Evolutionary conservation across 257 asterid species (phyloP), one percentile per base, ranked within the genome.

Genomic region (Nicotiana obtusifolia): DNA sequence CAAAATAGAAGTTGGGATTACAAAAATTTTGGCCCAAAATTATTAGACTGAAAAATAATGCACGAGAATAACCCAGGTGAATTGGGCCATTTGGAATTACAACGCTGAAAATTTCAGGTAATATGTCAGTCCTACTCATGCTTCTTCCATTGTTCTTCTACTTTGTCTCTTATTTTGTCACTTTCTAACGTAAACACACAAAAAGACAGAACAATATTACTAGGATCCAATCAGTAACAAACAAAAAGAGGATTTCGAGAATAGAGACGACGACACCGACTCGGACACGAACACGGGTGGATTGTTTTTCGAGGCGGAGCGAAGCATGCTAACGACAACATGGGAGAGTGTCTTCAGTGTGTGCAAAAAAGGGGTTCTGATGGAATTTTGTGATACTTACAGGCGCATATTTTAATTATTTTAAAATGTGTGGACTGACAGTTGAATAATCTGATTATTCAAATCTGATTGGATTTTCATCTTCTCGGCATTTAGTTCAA

Each of bases 21-120:
- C 80, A 44, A 83, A 86, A 87, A 81, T 75, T 33, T 19, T 15
- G 47, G 26, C 2, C 10, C 15, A 31, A 64, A 64, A 26, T 14
- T 64, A 64, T 64, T 26, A 64, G 31, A 66, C 22, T 16, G 20
- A 66, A 33, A 6, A 66, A 66, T 17, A 66, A 66, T 31, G 24
- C 47, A 65, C 19, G 22, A 66, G 26, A 66, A 33, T 66, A 67
- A 67, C 49, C 5, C 53, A 33, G 3, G 37, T 68, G 56, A 66
- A 66, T 31, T 33, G 26, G 28, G 28, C 52, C 52, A 33, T 66
- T 10, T 9, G 76, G 76, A 65, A 33, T 66, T 33, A 31, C 0
- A 61, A 66, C 16, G 9, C 16, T 35, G 26, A 33, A 33, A 66
- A 66, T 16, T 47, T 66, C 75, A 31, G 15, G 1, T 30, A 31